Evolutionary conservation across 208 protist species (phyloP).

Genomic region (Trichomonas vaginalis): DNA sequence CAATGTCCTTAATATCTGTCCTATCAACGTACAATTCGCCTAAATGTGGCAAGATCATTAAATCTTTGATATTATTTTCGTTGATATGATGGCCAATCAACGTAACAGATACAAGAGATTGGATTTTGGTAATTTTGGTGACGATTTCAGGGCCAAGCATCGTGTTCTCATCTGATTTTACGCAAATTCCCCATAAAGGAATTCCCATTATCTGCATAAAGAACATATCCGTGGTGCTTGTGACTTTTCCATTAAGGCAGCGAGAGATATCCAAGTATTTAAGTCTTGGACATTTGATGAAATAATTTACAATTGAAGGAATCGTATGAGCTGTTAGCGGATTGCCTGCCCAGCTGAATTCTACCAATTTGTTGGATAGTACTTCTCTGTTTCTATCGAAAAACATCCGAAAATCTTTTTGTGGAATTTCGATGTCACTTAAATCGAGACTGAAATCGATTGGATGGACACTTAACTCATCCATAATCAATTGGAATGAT

Average conservation of each 20-base stretch:
- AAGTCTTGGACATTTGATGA: neutral
- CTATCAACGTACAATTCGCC: neutral
- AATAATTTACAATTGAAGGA: neutral
- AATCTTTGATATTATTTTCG: neutral
- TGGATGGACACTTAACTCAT: neutral
- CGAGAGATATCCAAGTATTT: neutral
- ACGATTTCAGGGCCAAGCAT: neutral
- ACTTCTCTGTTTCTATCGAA: neutral
- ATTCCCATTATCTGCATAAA: neutral
- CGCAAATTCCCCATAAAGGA: neutral
- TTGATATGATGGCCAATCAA: neutral
- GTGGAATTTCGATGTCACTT: neutral
- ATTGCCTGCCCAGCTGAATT: neutral
- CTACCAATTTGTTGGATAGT: neutral
- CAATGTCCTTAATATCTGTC: neutral
- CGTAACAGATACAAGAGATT: neutral
- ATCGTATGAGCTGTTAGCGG: neutral
- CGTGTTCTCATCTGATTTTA: neutral
- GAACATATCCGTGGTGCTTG: neutral
- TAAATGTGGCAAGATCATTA: neutral
- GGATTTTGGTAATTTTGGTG: neutral
- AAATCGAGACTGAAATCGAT: neutral
- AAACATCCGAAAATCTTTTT: neutral
- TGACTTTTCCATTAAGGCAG: neutral
- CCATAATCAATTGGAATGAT: neutral